Base-by-base conservation (phyloP, 1,284 basidiomycete genomes). In the Agaricales sp. region DNA sequence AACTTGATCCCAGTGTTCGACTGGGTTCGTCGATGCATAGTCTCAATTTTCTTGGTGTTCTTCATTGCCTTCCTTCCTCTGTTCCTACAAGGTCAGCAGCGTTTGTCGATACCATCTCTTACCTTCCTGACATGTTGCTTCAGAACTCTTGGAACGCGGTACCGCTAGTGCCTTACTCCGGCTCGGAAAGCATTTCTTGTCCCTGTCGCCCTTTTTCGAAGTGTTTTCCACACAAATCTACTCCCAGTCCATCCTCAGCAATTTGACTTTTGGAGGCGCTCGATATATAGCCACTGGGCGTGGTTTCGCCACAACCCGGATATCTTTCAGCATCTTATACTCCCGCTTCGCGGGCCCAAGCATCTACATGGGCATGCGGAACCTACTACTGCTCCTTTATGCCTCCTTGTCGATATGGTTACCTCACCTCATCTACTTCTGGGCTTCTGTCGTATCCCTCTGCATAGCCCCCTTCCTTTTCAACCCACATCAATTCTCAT, bases 161-260 rank as follows among this genome's bases (percentile, higher is more conserved):
- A 92, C 92, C 35, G 89, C 91, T 54, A 91, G 88, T 61, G 93
- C 94, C n/a, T 68, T 96, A 46, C 77, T 95, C 47, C 92, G 93
- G 59, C 78, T 97, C 16, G 87, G 77, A 56, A 96, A 95, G 65
- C 93, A 97, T 67, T 95, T 97, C 76, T 66, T 94, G 56, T 97
- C 93, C 37, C 72, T 95, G 48, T 94, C 94, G 48, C 93, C 93
- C 18, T 77, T 97, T 50, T 97, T 97, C 67, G 94, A 97, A 66
- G 92, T 97, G 50, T 97, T 97, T 71, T 93, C 90, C 49, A 97
- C 93, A 0, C 93, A 96, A 67, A 95, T 97, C 59, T 94, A 96
- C 69, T 91, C 91, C 54, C 89, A 97, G 65, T 87, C 94, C 54
- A 92, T 97, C 61, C 72, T 95, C 59, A 95, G 86, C 68, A 94